phyloP scores from a whole-genome alignment of 2,329 filamentous ascomycete species.

The Pseudocercospora crystallina region DNA sequence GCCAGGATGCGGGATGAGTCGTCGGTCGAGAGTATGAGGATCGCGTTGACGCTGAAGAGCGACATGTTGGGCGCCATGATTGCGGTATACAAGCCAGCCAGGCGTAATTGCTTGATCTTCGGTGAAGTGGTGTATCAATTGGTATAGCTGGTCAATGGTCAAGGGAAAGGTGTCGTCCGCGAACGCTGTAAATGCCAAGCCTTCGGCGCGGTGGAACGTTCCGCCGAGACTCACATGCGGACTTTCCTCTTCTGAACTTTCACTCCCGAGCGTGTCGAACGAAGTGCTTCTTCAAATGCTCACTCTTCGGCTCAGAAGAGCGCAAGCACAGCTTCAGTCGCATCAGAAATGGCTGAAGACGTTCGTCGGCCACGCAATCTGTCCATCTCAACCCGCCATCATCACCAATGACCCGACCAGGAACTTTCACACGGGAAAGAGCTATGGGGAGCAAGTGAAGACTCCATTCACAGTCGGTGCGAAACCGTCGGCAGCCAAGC shows the following conservation, averaged over 20 bases:
- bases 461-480: no score
- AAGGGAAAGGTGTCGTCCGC: no score
- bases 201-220: no score
- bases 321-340: constrained; percentile 25
- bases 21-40: constrained; percentile 63
- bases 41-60: constrained; percentile 55
- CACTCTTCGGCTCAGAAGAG: constrained; percentile 17
- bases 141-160: no score
- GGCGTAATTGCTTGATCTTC: no score
- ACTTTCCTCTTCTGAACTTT: neutral
- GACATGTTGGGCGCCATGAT: constrained; percentile 55
- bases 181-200: no score
- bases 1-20: constrained; percentile 89
- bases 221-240: no score
- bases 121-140: no score
- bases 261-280: neutral
- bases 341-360: constrained; percentile 26
- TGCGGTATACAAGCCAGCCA: constrained; percentile 8
- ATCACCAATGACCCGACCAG: no score
- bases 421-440: no score
- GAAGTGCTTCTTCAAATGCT: constrained; percentile 12
- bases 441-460: no score
- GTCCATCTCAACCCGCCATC: no score
- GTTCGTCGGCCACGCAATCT: constrained; percentile 9
- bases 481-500: constrained; percentile 11